phyloP scores from a whole-genome alignment of 192 early-diverging fungal genomes.

The Coemansia asiatica region DNA sequence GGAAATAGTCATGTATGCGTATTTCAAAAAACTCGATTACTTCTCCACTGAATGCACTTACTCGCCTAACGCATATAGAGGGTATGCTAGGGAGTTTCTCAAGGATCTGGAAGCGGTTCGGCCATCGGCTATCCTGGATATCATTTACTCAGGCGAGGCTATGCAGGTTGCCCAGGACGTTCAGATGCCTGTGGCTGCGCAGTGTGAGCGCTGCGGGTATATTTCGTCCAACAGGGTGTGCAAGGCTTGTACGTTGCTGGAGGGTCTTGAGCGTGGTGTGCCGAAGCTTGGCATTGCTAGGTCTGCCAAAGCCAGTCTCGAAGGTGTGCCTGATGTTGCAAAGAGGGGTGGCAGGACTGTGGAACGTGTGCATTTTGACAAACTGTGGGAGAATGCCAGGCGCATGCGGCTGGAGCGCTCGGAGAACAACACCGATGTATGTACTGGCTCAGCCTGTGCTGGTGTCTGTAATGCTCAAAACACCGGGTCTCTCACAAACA shows the following conservation, averaged over 20 bases:
- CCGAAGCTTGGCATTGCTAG: slow-evolving; percentile 65
- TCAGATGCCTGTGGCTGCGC: slow-evolving; percentile 62
- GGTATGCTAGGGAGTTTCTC: slow-evolving; percentile 89
- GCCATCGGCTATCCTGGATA: slow-evolving; percentile 88
- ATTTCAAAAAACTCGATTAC: slow-evolving; percentile 95
- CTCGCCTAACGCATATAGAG: slow-evolving; percentile 95
- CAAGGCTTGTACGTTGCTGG: slow-evolving; percentile 92
- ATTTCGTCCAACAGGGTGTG: slow-evolving; percentile 90
- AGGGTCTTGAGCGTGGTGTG: slow-evolving; percentile 87
- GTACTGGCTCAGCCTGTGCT: neutral
- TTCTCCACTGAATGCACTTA: slow-evolving; percentile 99
- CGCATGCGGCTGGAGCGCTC: slow-evolving; percentile 14
- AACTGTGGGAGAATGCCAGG: slow-evolving; percentile 33
- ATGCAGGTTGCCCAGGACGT: slow-evolving; percentile 68
- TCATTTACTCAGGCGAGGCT: slow-evolving; percentile 93
- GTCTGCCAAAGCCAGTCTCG: slow-evolving; percentile 9
- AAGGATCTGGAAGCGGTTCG: slow-evolving; percentile 93
- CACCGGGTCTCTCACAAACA: neutral
- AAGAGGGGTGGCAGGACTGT: slow-evolving; percentile 10
- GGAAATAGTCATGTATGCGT: slow-evolving; percentile 99
- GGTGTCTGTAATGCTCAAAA: neutral
- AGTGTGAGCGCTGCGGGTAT: slow-evolving; percentile 90
- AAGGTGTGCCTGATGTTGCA: neutral
- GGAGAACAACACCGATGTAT: neutral
- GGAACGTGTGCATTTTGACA: slow-evolving; percentile 45